Base-by-base conservation (phyloP, 306 rosid genomes). In the Nissolia schottii region DNA sequence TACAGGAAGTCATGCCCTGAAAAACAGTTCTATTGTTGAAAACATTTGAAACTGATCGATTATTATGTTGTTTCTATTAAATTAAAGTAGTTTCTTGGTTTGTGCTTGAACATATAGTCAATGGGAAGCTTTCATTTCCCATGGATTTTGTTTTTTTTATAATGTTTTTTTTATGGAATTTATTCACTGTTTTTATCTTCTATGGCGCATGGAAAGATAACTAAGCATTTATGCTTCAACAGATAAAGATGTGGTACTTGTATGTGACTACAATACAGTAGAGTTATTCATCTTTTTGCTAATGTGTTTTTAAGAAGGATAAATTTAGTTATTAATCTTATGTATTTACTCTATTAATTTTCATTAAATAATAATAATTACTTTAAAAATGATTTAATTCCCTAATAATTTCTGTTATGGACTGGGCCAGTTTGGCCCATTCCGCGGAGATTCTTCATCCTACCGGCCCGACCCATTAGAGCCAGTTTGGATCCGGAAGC, bases 171-270 rank as follows among this genome's bases (percentile, higher is more conserved):
- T 6, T 6, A 18, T 23, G 37, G 12, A 37, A 38, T 67, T 50
- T 15, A 38, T 50, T 74, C 68, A 48, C 20, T 12, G 57, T 32
- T 27, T 64, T 37, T 10, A 15, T 59, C 51, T 46, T 73, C 55
- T 34, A 37, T 37, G n/a, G 24, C 23, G 1, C 31, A 19, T 49
- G 15, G 64, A 40, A 63, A 56, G 74, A 50, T 57, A 74, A 62
- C 22, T 45, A 46, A 34, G 64, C 71, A 72, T 81, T 50, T 29
- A 58, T 63, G 56, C 71, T 70, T 74, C 38, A 25, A 64, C 77
- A 71, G 49, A 69, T 54, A 58, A 77, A 74, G 24, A 61, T 69
- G 69, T 56, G 57, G 56, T 28, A 51, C 43, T 59, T 22, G 48
- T n/a, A n/a, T n/a, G n/a, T 45, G 51, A 15, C 12, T 1, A 45